These are phyloP conservation scores for Mesostigma viride DNA, from an alignment of 139 green algal genomes.

Conservation along the genomic window DNA sequence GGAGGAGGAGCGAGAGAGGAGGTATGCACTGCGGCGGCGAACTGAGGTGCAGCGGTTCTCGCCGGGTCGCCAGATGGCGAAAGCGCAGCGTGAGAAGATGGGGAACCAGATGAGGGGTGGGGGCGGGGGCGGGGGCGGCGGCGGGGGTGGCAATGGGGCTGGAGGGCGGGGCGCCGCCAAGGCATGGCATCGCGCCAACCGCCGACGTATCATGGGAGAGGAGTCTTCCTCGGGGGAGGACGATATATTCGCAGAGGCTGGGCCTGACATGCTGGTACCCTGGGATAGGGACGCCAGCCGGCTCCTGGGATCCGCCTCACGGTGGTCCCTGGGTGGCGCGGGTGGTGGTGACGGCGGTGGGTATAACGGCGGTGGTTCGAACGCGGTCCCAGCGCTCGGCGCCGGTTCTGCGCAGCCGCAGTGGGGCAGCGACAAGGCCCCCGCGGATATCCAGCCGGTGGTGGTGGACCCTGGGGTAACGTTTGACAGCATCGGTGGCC, in stretches of 20 bases:
- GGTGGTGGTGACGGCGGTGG: too few species aligned
- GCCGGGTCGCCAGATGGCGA: constrained; percentile 10
- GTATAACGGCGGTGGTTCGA: too few species aligned
- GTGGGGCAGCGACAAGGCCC: constrained; percentile 27
- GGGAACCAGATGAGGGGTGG: constrained; percentile 8
- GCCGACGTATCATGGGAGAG: constrained; percentile 7
- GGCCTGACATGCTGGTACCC: too few species aligned
- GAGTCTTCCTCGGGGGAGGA: too few species aligned
- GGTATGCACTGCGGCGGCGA: constrained; percentile 18
- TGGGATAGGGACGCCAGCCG: too few species aligned
- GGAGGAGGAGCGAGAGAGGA: neutral
- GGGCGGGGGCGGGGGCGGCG: neutral
- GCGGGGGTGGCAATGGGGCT: neutral
- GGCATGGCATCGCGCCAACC: neutral
- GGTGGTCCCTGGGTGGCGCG: too few species aligned
- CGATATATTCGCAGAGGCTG: too few species aligned
- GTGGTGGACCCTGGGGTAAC: constrained; percentile 69
- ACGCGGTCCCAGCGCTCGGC: too few species aligned
- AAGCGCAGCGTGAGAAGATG: constrained; percentile 11
- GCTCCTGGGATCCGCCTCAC: too few species aligned
- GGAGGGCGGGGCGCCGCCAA: neutral
- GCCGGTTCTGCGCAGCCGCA: too few species aligned
- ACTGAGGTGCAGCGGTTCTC: constrained; percentile 29
- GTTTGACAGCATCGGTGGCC: constrained; percentile 78
- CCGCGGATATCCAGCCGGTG: constrained; percentile 64